Percentiles rank a stretch among this genome's conserved stretches.
These are phyloP conservation scores for Corchorus capsularis DNA, from an alignment of 345 rosid species.

Conservation along the genomic window DNA sequence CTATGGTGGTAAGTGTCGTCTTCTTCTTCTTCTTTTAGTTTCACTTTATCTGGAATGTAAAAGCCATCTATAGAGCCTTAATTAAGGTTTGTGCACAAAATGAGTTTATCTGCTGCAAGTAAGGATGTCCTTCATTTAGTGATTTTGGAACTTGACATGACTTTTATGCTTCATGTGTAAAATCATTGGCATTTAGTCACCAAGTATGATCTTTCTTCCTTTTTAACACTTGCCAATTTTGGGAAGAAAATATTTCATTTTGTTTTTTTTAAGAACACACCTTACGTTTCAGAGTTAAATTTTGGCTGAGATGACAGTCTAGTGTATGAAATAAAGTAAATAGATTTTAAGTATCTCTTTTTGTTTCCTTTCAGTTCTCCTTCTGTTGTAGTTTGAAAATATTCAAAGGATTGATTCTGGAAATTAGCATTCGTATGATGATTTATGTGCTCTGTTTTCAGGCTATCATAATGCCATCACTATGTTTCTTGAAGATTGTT, in stretches of 20 bases:
- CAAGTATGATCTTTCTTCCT: no score
- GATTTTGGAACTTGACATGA: neutral
- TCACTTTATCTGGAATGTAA: neutral
- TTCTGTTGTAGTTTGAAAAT: neutral
- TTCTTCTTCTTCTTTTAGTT: neutral
- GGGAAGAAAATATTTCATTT: neutral
- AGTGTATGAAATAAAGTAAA: neutral
- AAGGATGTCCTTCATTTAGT: neutral
- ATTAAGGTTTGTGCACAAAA: neutral
- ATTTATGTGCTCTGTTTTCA: conserved; percentile 32
- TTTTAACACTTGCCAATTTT: neutral
- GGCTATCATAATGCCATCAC: conserved; percentile 78
- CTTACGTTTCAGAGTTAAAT: no score
- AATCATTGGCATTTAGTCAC: neutral
- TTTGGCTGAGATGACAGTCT: neutral
- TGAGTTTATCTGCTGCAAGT: neutral
- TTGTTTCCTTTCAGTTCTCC: neutral
- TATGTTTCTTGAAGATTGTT: conserved; percentile 75
- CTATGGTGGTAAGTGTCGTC: conserved; percentile 68
- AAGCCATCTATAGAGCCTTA: neutral
- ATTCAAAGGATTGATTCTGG: neutral
- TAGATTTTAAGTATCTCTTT: neutral
- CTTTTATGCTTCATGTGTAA: neutral
- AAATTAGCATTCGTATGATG: neutral
- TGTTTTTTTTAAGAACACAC: no score